Evolutionary conservation across 1,139 yeast genomes (phyloP), one percentile per base, ranked within the genome.

Genomic region (Saccharomyces hybrid): DNA sequence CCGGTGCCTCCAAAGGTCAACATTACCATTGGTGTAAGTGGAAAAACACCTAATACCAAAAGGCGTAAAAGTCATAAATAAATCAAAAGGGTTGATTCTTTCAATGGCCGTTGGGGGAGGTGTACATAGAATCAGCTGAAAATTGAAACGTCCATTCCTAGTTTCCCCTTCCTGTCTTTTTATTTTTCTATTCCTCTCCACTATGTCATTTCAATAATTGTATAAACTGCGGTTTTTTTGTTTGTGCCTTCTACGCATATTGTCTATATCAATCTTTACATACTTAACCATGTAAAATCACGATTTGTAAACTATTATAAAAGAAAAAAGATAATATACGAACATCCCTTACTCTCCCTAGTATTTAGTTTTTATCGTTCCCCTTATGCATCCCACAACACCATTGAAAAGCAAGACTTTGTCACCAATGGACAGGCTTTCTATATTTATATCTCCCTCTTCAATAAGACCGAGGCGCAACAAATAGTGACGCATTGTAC

Each of bases 1-100:
- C 85, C 86, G 51, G 86, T 88, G 25, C 98, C 99, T 49, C 99
- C 99, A 61, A 90, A 90, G 76, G 99, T 93, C 54, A 93, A 93
- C 69, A 91, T 93, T 59, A 86, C 96, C 41, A 89, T 93, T 63
- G 99, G 98, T 16, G 88, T 96, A 50, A 87, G 96, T 70, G 95
- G 95, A 20, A 83, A 84, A 69, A 77, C 86, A 9, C 66, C 67
- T 47, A 47, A 51, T 2, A 50, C 52, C 46, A 68, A 67, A 58
- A 68, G 66, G 56, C 66, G 70, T 54, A 67, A 58, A 55, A 57
- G 58, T 44, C 56, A 59, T 46, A 60, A 55, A 53, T 55, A 57
- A 38, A 14, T 38, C 11, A 4, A 38, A 38, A 4, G 23, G 23
- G 23, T 16, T 38, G 5, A 7, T 14, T 38, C 23, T 38, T 38